Evolutionary conservation across 192 early-diverging fungal species (phyloP).

Genomic region (Dissophora globulifera): DNA sequence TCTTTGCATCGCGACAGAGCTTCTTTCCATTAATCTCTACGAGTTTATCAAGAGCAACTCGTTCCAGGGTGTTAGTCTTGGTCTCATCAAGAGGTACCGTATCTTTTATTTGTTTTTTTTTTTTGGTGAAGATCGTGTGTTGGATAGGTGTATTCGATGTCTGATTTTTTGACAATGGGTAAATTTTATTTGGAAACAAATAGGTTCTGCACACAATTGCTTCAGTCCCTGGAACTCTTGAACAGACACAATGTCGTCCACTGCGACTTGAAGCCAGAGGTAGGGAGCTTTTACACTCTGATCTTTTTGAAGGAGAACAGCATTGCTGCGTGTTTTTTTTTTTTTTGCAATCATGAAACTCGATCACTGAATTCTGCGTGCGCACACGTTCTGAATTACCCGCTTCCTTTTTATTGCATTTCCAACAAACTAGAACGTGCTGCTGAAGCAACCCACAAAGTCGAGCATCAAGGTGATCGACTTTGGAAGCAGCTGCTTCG

Average conservation of each 20-base stretch:
- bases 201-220: constrained; percentile 84
- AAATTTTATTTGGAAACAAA: constrained; percentile 87
- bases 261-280: constrained; percentile 97
- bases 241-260: constrained; percentile 84
- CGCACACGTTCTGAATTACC: no score
- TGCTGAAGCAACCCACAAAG: constrained; percentile 77
- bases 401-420: no score
- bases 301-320: constrained; percentile 89
- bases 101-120: neutral
- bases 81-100: constrained; percentile 76
- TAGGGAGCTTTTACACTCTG: constrained; percentile 90
- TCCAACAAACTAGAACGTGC: no score
- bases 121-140: neutral
- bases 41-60: constrained; percentile 95
- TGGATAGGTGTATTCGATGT: neutral
- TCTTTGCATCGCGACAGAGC: constrained; percentile 94
- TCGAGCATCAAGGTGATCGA: constrained; percentile 97
- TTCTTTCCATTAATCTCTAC: constrained; percentile 94
- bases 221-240: constrained; percentile 85
- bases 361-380: no score
- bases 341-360: no score
- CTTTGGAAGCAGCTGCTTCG: constrained; percentile 95
- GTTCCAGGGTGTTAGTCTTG: constrained; percentile 88
- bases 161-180: constrained; percentile 24
- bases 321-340: no score